Conservation (phyloP, 306 rosid species). For the Vicia villosa region DNA sequence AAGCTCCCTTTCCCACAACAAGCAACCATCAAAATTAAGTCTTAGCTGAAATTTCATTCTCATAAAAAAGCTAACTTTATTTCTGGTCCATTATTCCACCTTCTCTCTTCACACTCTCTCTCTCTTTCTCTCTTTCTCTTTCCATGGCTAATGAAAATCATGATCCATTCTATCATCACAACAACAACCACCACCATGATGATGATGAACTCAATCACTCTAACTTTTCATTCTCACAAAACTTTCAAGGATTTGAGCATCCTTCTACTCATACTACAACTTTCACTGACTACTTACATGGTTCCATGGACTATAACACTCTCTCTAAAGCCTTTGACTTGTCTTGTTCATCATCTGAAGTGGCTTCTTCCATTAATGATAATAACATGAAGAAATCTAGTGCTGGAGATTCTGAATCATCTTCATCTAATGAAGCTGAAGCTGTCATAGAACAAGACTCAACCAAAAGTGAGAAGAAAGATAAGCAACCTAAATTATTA, state of each 20-base stretch:
- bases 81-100: conserved; percentile 14
- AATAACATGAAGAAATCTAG: conserved; percentile 29
- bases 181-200: conserved; percentile 47
- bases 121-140: neutral
- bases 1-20: conserved; percentile 52
- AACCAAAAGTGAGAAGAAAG: conserved; percentile 53
- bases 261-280: conserved; percentile 51
- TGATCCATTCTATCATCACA: conserved; percentile 60
- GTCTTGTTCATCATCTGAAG: conserved; percentile 80
- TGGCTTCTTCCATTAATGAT: conserved; percentile 54
- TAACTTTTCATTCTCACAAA: conserved; percentile 31
- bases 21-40: conserved; percentile 44
- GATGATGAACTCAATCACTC: conserved; percentile 40
- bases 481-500: conserved; percentile 48
- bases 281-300: conserved; percentile 74
- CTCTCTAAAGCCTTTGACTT: conserved; percentile 82
- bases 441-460: conserved; percentile 58
- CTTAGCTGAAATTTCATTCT: conserved; percentile 48
- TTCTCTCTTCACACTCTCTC: neutral
- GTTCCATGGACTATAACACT: conserved; percentile 71
- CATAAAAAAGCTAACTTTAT: conserved; percentile 36
- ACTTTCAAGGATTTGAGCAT: conserved; percentile 49
- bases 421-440: conserved; percentile 81
- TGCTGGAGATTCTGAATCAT: conserved; percentile 58
- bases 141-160: conserved; percentile 57